Base-by-base conservation (phyloP, 2,329 filamentous ascomycete genomes). In the Fusarium irregulare region DNA sequence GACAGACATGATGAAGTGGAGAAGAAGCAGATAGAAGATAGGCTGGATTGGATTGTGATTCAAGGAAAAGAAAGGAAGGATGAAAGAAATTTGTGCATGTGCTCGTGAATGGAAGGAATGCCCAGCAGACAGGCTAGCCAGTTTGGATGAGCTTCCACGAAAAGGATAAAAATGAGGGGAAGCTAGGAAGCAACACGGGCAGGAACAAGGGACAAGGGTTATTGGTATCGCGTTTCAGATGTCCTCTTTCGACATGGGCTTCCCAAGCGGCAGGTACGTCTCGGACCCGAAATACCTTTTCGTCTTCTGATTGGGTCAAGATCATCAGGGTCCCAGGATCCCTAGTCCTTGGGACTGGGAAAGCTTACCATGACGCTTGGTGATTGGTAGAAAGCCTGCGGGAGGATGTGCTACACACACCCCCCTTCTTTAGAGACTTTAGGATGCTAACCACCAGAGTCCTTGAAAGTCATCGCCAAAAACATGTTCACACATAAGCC, bases 251-350 rank as follows among this genome's bases (percentile, higher is more conserved):
- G 50, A 68, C 67, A 70, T 46, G 57, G 67, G 46, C 46, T 60
- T 56, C 50, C 66, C 62, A 70, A 55, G 47, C 65, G 62, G 65
- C 48, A 72, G 65, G 65, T 72, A 64, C 57, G 56, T 70, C 58
- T 72, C 45, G 56, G 69, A 28, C 49, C 44, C 41, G 65, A 60
- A 56, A 59, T 46, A 37, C 21, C 13, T 40, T 7, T 13, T 18
- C 30, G 41, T 16, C 7, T 34, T 59, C 25, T 72, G 41, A 70
- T 67, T 72, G 69, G 69, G 7, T 25, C 16, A 14, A 9, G 41
- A n/a, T 44, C 27, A 25, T 51, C 59, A 62, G 59, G 48, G 57
- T 51, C 49, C 45, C 54, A 25, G 66, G 68, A 67, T 56, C 66
- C 66, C 65, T 70, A 58, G 61, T 70, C 59, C 53, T 63, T 49